Percentiles rank a stretch among this genome's conserved stretches.
These are phyloP conservation scores for Piromyces sp. DNA, from an alignment of 192 early-diverging fungal species.

Conservation along the genomic window DNA sequence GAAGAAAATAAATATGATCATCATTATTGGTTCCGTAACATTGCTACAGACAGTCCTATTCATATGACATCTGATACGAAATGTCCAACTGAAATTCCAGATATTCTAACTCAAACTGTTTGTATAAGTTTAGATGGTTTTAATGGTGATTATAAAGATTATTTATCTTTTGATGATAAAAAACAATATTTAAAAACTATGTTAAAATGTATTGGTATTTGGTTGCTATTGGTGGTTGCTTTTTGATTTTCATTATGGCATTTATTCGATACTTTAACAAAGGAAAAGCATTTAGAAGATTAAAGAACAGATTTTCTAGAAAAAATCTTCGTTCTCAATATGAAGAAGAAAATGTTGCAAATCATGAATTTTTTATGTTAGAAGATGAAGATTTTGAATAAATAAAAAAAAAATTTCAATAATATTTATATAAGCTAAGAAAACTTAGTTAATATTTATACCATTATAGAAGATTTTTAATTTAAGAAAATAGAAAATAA, in stretches of 20 bases:
- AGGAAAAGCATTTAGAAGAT: background rate
- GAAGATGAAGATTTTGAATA: background rate
- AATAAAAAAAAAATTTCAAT: too few relatives aligned
- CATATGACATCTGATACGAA: background rate
- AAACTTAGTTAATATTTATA: too few relatives aligned
- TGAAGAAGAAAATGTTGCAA: background rate
- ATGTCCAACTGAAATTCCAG: background rate
- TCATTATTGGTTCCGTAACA: background rate
- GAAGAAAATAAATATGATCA: background rate
- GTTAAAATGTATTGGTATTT: background rate
- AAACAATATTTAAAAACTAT: background rate
- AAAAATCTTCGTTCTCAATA: background rate
- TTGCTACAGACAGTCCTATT: background rate
- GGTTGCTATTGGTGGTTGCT: background rate
- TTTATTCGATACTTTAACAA: background rate
- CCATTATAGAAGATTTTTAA: too few relatives aligned
- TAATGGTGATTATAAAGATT: background rate
- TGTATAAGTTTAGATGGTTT: background rate
- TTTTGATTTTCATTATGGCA: background rate
- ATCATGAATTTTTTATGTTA: background rate
- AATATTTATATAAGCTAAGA: too few relatives aligned
- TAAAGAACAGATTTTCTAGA: background rate
- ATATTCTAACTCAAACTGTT: background rate
- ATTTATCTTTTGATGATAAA: background rate
- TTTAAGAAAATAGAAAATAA: too few relatives aligned